phyloP scores from a whole-genome alignment of 495 filamentous ascomycete species.

The Friedmanniomyces simplex region DNA sequence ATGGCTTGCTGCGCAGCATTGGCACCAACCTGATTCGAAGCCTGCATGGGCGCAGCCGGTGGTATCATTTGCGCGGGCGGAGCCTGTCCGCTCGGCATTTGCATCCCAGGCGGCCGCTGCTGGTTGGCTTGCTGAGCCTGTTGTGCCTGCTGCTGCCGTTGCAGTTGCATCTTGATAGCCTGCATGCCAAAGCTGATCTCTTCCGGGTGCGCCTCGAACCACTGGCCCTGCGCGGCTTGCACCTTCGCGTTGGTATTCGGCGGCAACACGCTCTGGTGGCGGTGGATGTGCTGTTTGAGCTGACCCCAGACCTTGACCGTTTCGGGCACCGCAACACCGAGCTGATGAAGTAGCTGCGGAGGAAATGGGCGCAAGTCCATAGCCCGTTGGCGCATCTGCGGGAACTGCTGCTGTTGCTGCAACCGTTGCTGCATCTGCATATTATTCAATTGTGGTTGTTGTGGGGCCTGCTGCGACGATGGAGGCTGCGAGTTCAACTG shows the following conservation, averaged over 20 bases:
- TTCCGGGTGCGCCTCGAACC: slow-evolving; percentile 9
- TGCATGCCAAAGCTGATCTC: slow-evolving; percentile 3
- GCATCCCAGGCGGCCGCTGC: slow-evolving; percentile 3
- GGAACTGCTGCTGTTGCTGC: slow-evolving; percentile 15
- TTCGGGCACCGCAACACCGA: slow-evolving; percentile 36
- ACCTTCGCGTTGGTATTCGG: slow-evolving; percentile 38
- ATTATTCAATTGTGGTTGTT: slow-evolving; percentile 13
- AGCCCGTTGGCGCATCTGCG: neutral
- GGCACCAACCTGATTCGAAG: neutral
- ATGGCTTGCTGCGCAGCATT: neutral
- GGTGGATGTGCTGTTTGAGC: slow-evolving; percentile 50
- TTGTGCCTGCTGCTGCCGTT: slow-evolving; percentile 41
- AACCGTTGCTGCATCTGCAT: slow-evolving; percentile 11
- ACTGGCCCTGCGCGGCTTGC: slow-evolving; percentile 21
- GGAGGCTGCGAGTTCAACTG: slow-evolving; percentile 14
- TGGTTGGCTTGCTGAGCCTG: neutral
- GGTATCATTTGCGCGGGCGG: slow-evolving; percentile 26
- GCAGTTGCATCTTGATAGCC: slow-evolving; percentile 25
- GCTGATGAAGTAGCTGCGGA: slow-evolving; percentile 1
- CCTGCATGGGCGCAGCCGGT: slow-evolving; percentile 15
- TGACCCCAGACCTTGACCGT: slow-evolving; percentile 62
- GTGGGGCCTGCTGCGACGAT: slow-evolving; percentile 8
- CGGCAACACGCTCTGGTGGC: slow-evolving; percentile 38
- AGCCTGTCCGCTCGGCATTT: slow-evolving; percentile 18
- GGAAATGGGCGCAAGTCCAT: slow-evolving; percentile 19